Evolutionary conservation across 768 basidiomycete genomes (phyloP), one percentile per base, ranked within the genome.

Genomic region (Cystofilobasidium bisporidii): DNA sequence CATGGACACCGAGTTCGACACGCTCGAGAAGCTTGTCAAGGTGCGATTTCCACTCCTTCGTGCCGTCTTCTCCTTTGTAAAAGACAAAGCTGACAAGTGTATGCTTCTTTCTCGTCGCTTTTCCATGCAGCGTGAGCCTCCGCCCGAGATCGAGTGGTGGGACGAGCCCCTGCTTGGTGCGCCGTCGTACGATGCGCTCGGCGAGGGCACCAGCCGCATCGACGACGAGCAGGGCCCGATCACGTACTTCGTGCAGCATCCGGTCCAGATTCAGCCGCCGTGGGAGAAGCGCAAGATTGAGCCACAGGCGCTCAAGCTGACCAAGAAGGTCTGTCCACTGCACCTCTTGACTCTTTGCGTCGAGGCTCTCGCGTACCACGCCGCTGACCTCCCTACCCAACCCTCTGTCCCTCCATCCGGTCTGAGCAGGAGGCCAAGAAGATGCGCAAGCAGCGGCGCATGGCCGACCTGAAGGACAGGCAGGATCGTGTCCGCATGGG

Each of bases 101-200:
- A n/a, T n/a, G n/a, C n/a, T n/a, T n/a, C n/a, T n/a, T n/a, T n/a
- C n/a, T n/a, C n/a, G n/a, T n/a, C n/a, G n/a, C n/a, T n/a, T n/a
- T n/a, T n/a, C n/a, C n/a, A n/a, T n/a, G n/a, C 72, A 93, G 87
- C 82, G 92, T 53, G 84, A 85, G 64, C 83, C 89, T 0, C 96
- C 94, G 10, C 94, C 94, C 0, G 86, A 84, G 6, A 83, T 86
- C 5, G 96, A 98, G 76, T 99, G 96, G 96, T 99, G 96, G 96
- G 96, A 99, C 77, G 86, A 83, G 26, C 83, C 89, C 0, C 79
- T 97, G 18, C 79, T 99, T 14, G 88, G 89, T 0, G 86, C 81
- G 72, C 86, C 87, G 78, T 82, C 79, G 5, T 98, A 98, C 76
- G 83, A 84, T 55, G 91, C 93, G 67, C 75, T 94, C 60, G 78